Conservation (phyloP, 179 eudicot genomes). For the Patellifolia procumbens region DNA sequence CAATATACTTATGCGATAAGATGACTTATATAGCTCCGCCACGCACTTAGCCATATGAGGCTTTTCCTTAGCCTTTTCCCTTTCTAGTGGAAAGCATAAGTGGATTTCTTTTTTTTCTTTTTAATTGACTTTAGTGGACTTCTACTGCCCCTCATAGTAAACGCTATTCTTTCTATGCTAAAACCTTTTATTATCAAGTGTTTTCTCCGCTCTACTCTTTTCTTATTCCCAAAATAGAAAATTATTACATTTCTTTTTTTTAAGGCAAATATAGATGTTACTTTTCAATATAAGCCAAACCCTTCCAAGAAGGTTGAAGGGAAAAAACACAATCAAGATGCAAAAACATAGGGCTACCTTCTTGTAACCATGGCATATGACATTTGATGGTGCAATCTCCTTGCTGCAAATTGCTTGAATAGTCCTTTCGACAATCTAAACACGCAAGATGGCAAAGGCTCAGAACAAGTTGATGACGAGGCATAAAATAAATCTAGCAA, state of each 20-base stretch:
- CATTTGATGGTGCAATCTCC: slow-evolving; percentile 41
- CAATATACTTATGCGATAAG: neutral
- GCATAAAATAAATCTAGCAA: neutral
- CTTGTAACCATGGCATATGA: slow-evolving; percentile 62
- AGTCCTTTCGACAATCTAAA: slow-evolving; percentile 69
- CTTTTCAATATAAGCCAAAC: neutral
- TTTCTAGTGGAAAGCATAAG: neutral
- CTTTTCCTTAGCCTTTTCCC: too few relatives aligned
- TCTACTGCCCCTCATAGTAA: neutral
- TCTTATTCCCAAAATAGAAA: too few relatives aligned
- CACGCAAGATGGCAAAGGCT: slow-evolving; percentile 6
- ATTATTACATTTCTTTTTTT: too few relatives aligned
- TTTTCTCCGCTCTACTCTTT: too few relatives aligned
- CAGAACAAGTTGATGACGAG: neutral
- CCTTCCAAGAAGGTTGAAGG: neutral
- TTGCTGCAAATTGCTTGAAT: slow-evolving; percentile 43
- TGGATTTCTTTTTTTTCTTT: neutral
- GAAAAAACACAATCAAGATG: neutral
- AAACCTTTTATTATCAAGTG: too few relatives aligned
- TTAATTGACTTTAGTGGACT: neutral
- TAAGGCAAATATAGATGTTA: neutral
- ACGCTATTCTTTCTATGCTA: neutral
- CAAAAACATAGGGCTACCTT: slow-evolving; percentile 41
- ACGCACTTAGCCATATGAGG: neutral
- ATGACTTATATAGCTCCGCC: neutral